Percentiles rank a stretch among this genome's conserved stretches.
Conservation (phyloP, 2,329 filamentous ascomycete genomes). For the Claviceps monticola region DNA sequence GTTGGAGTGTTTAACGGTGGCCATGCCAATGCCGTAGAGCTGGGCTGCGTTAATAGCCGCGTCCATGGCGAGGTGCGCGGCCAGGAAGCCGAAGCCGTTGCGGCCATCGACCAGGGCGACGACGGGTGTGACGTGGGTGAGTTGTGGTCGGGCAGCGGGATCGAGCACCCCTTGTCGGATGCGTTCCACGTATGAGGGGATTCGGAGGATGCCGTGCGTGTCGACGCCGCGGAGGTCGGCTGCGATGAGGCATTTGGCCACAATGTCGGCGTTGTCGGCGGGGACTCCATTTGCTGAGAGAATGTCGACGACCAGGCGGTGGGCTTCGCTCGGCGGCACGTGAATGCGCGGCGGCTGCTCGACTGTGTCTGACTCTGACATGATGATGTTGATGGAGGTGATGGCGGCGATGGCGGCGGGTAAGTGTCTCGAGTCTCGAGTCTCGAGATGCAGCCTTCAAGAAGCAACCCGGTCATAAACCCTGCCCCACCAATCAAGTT, state of each 20-base stretch:
- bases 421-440: neutral
- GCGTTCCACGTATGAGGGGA: slow-evolving; percentile 64
- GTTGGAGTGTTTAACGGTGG: slow-evolving; percentile 61
- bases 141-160: slow-evolving; percentile 39
- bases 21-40: slow-evolving; percentile 59
- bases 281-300: slow-evolving; percentile 49
- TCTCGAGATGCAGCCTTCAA: too few species aligned
- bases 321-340: slow-evolving; percentile 23
- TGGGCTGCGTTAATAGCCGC: slow-evolving; percentile 53
- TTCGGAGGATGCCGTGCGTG: slow-evolving; percentile 62
- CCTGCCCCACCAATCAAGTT: too few species aligned
- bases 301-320: slow-evolving; percentile 36
- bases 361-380: neutral
- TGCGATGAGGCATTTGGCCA: slow-evolving; percentile 55
- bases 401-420: neutral
- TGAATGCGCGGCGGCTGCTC: neutral
- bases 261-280: slow-evolving; percentile 40
- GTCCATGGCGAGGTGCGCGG: slow-evolving; percentile 51
- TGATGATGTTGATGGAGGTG: neutral
- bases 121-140: slow-evolving; percentile 52
- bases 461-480: too few species aligned
- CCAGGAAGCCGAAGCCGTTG: slow-evolving; percentile 65
- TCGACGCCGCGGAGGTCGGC: slow-evolving; percentile 70
- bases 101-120: slow-evolving; percentile 54
- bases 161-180: slow-evolving; percentile 57